Evolutionary conservation across 2,329 filamentous ascomycete species (phyloP).

Genomic region (Mariannaea sp.): DNA sequence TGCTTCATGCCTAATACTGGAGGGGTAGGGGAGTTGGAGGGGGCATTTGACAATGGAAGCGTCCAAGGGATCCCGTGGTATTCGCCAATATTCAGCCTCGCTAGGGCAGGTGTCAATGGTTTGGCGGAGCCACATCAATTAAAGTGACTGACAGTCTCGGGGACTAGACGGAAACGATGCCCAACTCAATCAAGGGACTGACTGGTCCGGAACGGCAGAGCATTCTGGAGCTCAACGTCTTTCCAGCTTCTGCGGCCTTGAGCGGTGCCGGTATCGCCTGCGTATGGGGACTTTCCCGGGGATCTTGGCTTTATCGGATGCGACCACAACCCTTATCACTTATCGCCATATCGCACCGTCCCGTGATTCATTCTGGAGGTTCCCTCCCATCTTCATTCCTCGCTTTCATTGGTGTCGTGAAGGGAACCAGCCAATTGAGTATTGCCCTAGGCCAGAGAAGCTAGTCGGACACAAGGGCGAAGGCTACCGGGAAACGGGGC

Average conservation of each 20-base stretch:
- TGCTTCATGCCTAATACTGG: neutral
- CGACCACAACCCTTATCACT: conserved; percentile 13
- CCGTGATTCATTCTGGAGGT: neutral
- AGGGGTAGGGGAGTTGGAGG: conserved; percentile 12
- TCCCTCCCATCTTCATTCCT: conserved; percentile 1
- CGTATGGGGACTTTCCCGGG: neutral
- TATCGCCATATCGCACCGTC: neutral
- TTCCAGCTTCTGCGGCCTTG: neutral
- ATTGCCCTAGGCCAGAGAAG: neutral
- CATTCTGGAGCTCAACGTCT: conserved; percentile 1
- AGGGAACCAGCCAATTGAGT: conserved; percentile 8
- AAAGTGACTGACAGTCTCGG: neutral
- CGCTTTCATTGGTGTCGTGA: neutral
- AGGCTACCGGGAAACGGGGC: conserved; percentile 20
- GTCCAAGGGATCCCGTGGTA: neutral
- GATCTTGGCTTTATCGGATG: conserved; percentile 1
- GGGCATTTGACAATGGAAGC: neutral
- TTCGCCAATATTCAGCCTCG: neutral
- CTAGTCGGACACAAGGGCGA: conserved; percentile 18
- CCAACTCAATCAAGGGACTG: conserved; percentile 18
- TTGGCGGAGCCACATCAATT: conserved; percentile 7
- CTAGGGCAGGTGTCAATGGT: conserved; percentile 14
- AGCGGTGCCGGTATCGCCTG: neutral
- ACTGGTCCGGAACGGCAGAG: conserved; percentile 5
- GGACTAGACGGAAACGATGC: conserved; percentile 13